Conservation (phyloP, 108 stramenopile species). For the Halocafeteria seosinensis region DNA sequence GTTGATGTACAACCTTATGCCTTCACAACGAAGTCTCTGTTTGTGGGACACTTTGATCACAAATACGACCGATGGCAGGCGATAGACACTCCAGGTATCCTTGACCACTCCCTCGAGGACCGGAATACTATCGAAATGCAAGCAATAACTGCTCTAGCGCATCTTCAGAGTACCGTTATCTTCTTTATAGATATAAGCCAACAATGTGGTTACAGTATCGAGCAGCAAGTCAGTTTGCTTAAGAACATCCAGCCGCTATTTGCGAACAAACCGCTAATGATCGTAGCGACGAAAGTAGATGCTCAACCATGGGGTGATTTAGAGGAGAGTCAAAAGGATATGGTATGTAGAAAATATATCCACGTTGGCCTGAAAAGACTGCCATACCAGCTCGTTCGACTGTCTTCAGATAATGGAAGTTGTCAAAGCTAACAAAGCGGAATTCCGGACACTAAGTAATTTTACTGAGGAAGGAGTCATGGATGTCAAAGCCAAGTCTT, state of each 20-base stretch:
- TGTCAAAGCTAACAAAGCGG: slow-evolving; percentile 23
- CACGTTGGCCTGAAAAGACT: no score
- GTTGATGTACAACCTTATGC: slow-evolving; percentile 99
- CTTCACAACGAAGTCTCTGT: slow-evolving; percentile 94
- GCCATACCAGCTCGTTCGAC: no score
- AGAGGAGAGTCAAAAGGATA: no score
- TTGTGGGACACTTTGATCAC: slow-evolving; percentile 97
- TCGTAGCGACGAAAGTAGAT: slow-evolving; percentile 94
- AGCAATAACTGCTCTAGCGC: slow-evolving; percentile 93
- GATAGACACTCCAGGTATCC: slow-evolving; percentile 94
- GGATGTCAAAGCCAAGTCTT: slow-evolving; percentile 69
- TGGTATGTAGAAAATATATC: no score
- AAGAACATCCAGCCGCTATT: slow-evolving; percentile 82
- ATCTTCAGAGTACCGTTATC: slow-evolving; percentile 84
- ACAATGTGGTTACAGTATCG: slow-evolving; percentile 92
- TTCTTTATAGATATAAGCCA: slow-evolving; percentile 94
- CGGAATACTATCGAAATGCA: slow-evolving; percentile 99
- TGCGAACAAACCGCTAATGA: slow-evolving; percentile 85
- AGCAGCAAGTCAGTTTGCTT: slow-evolving; percentile 67
- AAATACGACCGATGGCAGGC: slow-evolving; percentile 95
- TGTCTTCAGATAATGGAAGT: slow-evolving; percentile 15
- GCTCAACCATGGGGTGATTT: slow-evolving; percentile 66
- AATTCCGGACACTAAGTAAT: slow-evolving; percentile 78
- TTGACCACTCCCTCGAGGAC: slow-evolving; percentile 88
- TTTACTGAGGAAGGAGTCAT: slow-evolving; percentile 75